Percentiles rank a stretch among this genome's conserved stretches.
Conservation (phyloP, 768 basidiomycete genomes). For the Lactarius evosmus region DNA sequence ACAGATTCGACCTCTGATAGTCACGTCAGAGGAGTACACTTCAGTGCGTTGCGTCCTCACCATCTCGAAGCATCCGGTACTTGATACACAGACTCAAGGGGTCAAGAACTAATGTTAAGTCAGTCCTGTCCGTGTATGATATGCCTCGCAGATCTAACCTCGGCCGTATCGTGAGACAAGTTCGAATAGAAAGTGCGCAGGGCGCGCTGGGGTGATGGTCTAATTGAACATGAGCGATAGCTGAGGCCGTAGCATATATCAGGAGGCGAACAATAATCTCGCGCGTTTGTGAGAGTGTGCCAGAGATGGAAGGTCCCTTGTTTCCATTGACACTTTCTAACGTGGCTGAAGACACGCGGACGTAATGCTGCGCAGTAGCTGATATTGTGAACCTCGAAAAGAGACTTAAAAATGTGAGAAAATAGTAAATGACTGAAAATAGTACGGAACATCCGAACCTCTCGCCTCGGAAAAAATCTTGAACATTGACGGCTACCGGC, state of each 20-base stretch:
- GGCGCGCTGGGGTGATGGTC: constrained; percentile 73
- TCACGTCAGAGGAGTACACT: neutral
- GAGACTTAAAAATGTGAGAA: constrained; percentile 47
- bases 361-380: constrained; percentile 69
- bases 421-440: neutral
- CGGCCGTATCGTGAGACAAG: constrained; percentile 62
- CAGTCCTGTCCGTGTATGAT: neutral
- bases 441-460: constrained; percentile 46
- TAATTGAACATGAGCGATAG: constrained; percentile 34
- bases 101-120: constrained; percentile 49
- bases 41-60: constrained; percentile 39
- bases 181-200: constrained; percentile 78
- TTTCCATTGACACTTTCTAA: constrained; percentile 48
- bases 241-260: neutral
- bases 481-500: constrained; percentile 89
- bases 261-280: constrained; percentile 46
- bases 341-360: constrained; percentile 66
- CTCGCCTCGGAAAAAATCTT: constrained; percentile 90
- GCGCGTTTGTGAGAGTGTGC: constrained; percentile 46
- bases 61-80: constrained; percentile 82
- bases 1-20: constrained; percentile 63
- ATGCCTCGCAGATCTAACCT: constrained; percentile 41
- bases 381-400: constrained; percentile 91
- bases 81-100: constrained; percentile 59
- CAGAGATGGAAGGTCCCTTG: constrained; percentile 50